Conservation (phyloP, 1,284 basidiomycete genomes). For the Microbotryum silenes-acaulis region DNA sequence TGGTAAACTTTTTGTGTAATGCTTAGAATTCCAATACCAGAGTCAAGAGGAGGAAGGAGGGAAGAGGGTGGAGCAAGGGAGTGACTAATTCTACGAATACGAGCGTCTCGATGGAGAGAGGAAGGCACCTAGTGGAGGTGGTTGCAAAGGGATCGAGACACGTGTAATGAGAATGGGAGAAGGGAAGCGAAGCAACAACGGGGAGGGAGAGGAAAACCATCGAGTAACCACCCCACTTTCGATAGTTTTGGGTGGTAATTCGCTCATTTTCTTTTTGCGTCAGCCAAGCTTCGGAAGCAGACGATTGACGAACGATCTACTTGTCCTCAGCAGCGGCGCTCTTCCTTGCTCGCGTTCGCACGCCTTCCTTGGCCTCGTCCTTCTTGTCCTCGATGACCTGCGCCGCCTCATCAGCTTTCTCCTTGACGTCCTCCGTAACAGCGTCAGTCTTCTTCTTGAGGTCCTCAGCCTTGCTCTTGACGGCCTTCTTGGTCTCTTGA, state of each 20-base stretch:
- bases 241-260: background rate
- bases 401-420: conserved; percentile 9
- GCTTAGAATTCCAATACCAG: background rate
- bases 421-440: conserved; percentile 13
- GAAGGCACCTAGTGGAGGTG: background rate
- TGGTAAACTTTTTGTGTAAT: too few relatives aligned
- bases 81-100: background rate
- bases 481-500: conserved; percentile 1
- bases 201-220: background rate
- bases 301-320: background rate
- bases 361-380: conserved; percentile 14
- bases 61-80: background rate
- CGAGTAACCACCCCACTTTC: background rate
- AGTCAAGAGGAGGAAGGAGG: background rate
- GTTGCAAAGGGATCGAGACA: background rate
- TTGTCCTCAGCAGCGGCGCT: conserved; percentile 3
- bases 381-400: conserved; percentile 9
- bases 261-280: background rate
- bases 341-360: conserved; percentile 9
- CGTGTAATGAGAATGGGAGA: too few relatives aligned
- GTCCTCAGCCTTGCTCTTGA: conserved; percentile 12
- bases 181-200: background rate
- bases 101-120: background rate
- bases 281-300: background rate
- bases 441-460: conserved; percentile 27